Conservation (phyloP, 225 moss, liverwort and hornwort species). For the Thuidium tamariscinum region DNA sequence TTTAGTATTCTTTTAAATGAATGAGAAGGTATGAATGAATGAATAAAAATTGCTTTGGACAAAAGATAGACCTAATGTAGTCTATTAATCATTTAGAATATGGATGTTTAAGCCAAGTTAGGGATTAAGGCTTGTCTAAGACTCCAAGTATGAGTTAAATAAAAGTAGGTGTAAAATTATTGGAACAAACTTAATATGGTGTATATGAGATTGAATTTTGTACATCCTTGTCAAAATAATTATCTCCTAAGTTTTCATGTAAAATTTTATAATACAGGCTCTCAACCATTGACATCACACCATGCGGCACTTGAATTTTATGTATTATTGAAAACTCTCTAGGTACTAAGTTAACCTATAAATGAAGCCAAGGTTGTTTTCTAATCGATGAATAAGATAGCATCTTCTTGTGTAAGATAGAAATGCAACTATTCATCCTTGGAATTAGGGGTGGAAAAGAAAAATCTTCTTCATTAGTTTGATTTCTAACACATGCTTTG, state of each 20-base stretch:
- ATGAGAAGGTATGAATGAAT: not conserved
- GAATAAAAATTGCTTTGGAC: not conserved
- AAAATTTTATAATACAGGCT: not conserved
- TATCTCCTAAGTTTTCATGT: too few relatives aligned
- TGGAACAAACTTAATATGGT: accelerated
- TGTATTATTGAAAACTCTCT: not conserved
- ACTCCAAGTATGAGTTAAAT: not conserved
- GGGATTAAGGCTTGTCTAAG: not conserved
- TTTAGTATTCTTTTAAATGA: not conserved
- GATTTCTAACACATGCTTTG: too few relatives aligned
- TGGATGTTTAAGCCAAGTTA: accelerated
- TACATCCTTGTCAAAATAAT: not conserved
- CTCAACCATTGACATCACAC: not conserved
- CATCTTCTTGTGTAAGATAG: too few relatives aligned
- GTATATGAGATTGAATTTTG: not conserved
- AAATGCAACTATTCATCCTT: too few relatives aligned
- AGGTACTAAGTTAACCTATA: too few relatives aligned
- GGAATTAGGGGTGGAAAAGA: too few relatives aligned
- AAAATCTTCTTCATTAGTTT: too few relatives aligned
- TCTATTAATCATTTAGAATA: not conserved
- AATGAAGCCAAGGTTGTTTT: too few relatives aligned
- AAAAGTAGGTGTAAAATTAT: too few relatives aligned
- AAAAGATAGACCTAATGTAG: not conserved
- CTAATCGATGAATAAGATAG: too few relatives aligned
- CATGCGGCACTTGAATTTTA: not conserved